Evolutionary conservation across 306 rosid genomes (phyloP).

Genomic region (Begonia masoniana): DNA sequence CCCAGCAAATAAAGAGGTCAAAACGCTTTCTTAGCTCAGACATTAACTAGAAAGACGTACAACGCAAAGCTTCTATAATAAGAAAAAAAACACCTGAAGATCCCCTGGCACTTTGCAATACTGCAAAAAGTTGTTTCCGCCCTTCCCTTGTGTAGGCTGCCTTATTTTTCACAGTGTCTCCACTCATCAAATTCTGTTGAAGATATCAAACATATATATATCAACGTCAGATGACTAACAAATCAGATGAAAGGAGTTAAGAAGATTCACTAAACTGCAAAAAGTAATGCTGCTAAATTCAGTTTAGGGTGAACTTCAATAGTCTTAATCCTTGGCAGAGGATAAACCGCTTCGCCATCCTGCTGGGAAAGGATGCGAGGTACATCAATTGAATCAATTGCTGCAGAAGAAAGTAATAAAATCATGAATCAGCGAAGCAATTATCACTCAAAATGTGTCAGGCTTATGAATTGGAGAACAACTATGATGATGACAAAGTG

Average conservation of each 20-base stretch:
- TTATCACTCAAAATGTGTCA: too few species aligned
- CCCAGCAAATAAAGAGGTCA: too few species aligned
- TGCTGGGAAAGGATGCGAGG: constrained; percentile 96
- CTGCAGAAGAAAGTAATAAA: constrained; percentile 34
- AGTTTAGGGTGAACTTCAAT: constrained; percentile 86
- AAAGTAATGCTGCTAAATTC: constrained; percentile 76
- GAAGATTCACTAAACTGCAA: constrained; percentile 56
- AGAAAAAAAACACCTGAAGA: constrained; percentile 68
- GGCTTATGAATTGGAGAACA: too few species aligned
- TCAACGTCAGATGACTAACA: not conserved
- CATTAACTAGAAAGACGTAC: constrained; percentile 2
- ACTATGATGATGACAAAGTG: too few species aligned
- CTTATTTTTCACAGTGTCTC: constrained; percentile 60
- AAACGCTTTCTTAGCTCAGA: constrained; percentile 4
- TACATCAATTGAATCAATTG: constrained; percentile 83
- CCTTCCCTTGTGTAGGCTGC: constrained; percentile 66
- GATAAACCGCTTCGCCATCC: constrained; percentile 96
- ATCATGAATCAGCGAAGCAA: not conserved
- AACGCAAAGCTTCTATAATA: not conserved
- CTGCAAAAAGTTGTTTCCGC: constrained; percentile 89
- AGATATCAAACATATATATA: constrained; percentile 2
- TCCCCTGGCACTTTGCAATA: constrained; percentile 94
- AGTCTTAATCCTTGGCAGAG: constrained; percentile 69
- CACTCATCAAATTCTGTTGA: constrained; percentile 51
- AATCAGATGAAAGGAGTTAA: not conserved